Percentiles rank a stretch among this genome's conserved stretches.
Evolutionary conservation across 176 grass and related monocot genomes (phyloP).

Genomic region (Oryza nivara): DNA sequence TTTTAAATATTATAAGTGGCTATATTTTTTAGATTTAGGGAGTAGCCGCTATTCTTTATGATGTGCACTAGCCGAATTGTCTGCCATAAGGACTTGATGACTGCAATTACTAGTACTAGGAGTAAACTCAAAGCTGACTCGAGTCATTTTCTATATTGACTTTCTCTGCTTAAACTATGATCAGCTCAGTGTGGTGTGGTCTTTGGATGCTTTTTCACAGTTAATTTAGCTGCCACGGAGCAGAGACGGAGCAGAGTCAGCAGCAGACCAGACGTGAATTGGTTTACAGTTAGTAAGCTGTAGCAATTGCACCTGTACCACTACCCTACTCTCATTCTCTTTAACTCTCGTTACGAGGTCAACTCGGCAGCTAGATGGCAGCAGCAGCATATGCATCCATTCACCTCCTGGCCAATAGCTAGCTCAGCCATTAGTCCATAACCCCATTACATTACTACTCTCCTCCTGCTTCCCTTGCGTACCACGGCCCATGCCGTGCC

Average conservation of each 20-base stretch:
- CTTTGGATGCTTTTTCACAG: slow-evolving; percentile 24
- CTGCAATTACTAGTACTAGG: background rate
- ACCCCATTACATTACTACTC: background rate
- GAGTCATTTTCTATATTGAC: background rate
- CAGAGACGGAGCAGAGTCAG: slow-evolving; percentile 24
- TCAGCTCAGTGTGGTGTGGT: slow-evolving; percentile 4
- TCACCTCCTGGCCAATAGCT: slow-evolving; percentile 7
- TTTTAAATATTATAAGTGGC: too few relatives aligned
- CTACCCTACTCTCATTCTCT: background rate
- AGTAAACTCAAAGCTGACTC: background rate
- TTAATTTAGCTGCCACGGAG: slow-evolving; percentile 23
- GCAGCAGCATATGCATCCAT: slow-evolving; percentile 11
- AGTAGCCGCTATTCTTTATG: background rate
- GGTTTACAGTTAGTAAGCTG: slow-evolving; percentile 42
- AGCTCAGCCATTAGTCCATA: too few relatives aligned
- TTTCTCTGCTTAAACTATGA: background rate
- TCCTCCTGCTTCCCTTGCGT: background rate
- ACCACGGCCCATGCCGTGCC: slow-evolving; percentile 6
- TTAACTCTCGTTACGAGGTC: slow-evolving; percentile 39
- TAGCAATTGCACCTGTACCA: background rate
- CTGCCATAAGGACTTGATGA: slow-evolving; percentile 3
- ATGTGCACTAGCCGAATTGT: background rate
- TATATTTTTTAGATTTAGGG: too few relatives aligned
- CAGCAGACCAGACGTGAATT: slow-evolving; percentile 24
- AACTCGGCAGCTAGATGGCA: slow-evolving; percentile 32